Conservation (phyloP, 2,329 filamentous ascomycete species). For the Scopulariopsis brevicaulis region DNA sequence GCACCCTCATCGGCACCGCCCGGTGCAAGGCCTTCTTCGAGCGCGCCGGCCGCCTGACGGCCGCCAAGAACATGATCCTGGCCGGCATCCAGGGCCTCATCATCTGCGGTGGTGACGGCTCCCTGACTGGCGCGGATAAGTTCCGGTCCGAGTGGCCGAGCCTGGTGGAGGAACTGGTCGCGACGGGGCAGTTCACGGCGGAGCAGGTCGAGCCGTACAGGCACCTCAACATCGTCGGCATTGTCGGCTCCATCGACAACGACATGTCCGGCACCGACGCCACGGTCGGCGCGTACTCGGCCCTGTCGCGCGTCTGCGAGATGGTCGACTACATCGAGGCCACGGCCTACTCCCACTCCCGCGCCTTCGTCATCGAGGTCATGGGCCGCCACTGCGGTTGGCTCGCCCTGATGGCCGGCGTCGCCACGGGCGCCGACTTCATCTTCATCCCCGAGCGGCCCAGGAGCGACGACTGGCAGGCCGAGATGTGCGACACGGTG, state of each 20-base stretch:
- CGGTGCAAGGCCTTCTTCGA: conserved; percentile 89
- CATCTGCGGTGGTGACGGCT: conserved; percentile 95
- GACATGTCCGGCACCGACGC: conserved; percentile 95
- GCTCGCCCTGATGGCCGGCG: conserved; percentile 91
- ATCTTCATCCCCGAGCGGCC: conserved; percentile 95
- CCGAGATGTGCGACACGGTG: conserved; percentile 75
- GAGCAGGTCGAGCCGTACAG: conserved; percentile 67
- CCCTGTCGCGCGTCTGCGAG: conserved; percentile 84
- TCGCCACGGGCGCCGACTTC: conserved; percentile 91
- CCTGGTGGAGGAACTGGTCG: conserved; percentile 73
- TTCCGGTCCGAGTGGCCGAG: conserved; percentile 90
- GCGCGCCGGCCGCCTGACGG: conserved; percentile 68
- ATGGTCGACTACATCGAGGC: conserved; percentile 96
- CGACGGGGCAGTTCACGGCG: conserved; percentile 55
- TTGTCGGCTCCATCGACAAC: conserved; percentile 97
- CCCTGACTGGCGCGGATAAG: conserved; percentile 86
- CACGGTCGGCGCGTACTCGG: conserved; percentile 94
- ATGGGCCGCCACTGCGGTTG: conserved; percentile 98
- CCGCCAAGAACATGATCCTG: conserved; percentile 88
- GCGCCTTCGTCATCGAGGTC: conserved; percentile 95
- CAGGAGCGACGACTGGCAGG: conserved; percentile 74
- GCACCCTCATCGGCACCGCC: conserved; percentile 91
- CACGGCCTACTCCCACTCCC: conserved; percentile 85
- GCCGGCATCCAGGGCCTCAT: conserved; percentile 92
- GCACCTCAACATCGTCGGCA: conserved; percentile 88